Evolutionary conservation across 371 early-diverging fungal species (phyloP).

Genomic region (Lichtheimia ornata): DNA sequence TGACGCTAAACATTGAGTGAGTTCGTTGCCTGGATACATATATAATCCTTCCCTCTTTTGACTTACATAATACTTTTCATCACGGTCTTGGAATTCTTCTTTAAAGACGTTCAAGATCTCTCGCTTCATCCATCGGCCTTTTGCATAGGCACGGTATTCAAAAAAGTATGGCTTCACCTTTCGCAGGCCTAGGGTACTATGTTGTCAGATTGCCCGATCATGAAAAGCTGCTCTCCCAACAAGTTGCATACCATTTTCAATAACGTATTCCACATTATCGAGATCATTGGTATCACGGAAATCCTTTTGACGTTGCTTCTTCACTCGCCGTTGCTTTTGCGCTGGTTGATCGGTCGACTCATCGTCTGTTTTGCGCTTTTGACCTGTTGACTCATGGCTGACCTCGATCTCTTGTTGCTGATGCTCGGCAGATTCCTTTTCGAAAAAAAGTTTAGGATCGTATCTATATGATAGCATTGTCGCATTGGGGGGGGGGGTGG

Average conservation of each 20-base stretch:
- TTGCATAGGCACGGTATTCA: constrained; percentile 80
- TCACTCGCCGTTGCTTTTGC: constrained; percentile 11
- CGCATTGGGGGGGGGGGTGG: no score
- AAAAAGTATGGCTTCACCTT: constrained; percentile 85
- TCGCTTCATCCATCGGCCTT: constrained; percentile 88
- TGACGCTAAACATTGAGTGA: constrained; percentile 38
- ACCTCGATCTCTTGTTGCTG: not conserved
- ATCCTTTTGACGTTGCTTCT: constrained; percentile 12
- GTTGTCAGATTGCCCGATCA: not conserved
- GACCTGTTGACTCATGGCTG: not conserved
- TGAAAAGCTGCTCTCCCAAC: no score
- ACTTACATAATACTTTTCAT: constrained; percentile 79
- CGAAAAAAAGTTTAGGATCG: no score
- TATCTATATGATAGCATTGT: no score
- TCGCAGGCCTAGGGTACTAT: constrained; percentile 57
- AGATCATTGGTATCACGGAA: constrained; percentile 19
- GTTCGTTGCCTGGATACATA: no score
- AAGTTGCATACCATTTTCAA: constrained; percentile 44
- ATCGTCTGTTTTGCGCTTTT: constrained; percentile 16
- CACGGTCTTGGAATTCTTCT: constrained; percentile 86
- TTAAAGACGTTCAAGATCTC: constrained; percentile 75
- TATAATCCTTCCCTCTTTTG: no score
- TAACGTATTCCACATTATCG: constrained; percentile 46
- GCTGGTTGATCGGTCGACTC: constrained; percentile 3
- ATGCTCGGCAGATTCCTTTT: no score